Conservation (phyloP, 2,329 filamentous ascomycete species). For the Fusarium sp. region DNA sequence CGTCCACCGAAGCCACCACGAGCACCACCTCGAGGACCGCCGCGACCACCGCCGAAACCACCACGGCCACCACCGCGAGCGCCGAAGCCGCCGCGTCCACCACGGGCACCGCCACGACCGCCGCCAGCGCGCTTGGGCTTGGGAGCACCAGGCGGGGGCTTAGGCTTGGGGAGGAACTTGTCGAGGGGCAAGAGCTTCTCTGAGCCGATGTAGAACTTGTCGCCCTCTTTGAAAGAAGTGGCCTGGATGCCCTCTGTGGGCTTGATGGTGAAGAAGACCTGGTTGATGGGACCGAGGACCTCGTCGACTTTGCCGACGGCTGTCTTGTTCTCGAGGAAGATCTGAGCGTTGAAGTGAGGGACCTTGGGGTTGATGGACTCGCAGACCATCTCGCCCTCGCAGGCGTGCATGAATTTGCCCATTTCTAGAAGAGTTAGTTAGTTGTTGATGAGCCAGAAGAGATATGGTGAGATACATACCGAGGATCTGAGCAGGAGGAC, state of each 20-base stretch:
- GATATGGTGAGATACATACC: constrained; percentile 43
- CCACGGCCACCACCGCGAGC: constrained; percentile 49
- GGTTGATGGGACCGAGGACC: constrained; percentile 95
- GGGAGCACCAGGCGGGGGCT: constrained; percentile 73
- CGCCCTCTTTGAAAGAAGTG: constrained; percentile 91
- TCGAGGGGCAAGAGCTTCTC: constrained; percentile 96
- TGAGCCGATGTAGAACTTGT: constrained; percentile 95
- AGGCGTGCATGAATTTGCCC: constrained; percentile 92
- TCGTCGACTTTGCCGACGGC: constrained; percentile 97
- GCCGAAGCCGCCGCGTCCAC: constrained; percentile 51
- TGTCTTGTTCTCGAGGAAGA: constrained; percentile 99
- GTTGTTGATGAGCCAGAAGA: too few relatives aligned
- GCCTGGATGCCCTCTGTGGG: constrained; percentile 96
- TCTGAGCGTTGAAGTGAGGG: constrained; percentile 98
- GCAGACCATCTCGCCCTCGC: constrained; percentile 98
- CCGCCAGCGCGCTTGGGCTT: constrained; percentile 71
- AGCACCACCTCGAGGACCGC: constrained; percentile 49
- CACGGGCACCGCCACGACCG: constrained; percentile 54
- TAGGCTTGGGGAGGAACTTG: constrained; percentile 96
- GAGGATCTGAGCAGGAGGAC: constrained; percentile 52
- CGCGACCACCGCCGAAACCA: constrained; percentile 50
- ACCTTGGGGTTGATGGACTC: constrained; percentile 94
- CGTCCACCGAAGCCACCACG: constrained; percentile 37
- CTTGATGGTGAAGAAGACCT: constrained; percentile 99
- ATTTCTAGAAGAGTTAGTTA: constrained; percentile 70